These are phyloP conservation scores for Suillus variegatus DNA, from an alignment of 768 basidiomycete species.

Conservation along the genomic window DNA sequence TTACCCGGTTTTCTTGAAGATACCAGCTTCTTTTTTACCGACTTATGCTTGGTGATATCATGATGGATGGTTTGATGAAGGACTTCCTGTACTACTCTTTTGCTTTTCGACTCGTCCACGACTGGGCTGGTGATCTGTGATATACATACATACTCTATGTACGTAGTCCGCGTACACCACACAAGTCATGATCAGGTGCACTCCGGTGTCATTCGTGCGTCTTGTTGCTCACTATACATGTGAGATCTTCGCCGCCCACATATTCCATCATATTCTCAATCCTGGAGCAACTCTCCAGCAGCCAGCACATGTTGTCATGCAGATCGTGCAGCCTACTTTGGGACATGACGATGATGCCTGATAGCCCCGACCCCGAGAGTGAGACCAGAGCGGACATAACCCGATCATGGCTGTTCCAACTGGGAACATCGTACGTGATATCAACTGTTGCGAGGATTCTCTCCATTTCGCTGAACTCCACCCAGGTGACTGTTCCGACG, in stretches of 20 bases:
- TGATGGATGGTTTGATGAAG: neutral
- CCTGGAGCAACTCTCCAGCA: neutral
- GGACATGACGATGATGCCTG: neutral
- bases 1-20: slow-evolving; percentile 11
- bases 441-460: neutral
- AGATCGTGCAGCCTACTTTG: neutral
- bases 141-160: no score
- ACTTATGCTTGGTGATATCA: neutral
- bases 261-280: neutral
- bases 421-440: neutral
- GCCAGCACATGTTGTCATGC: neutral
- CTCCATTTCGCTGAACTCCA: neutral
- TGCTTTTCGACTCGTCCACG: neutral
- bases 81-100: neutral
- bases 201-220: no score
- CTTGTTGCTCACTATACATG: neutral
- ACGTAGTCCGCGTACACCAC: no score
- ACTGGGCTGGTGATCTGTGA: no score
- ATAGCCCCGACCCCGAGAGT: neutral
- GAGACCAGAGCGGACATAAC: no score
- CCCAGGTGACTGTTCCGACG: slow-evolving; percentile 21
- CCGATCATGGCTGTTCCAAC: neutral
- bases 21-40: neutral
- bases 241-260: neutral
- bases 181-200: no score